These are phyloP conservation scores for Podila horticola DNA, from an alignment of 192 early-diverging fungal genomes.

Conservation along the genomic window DNA sequence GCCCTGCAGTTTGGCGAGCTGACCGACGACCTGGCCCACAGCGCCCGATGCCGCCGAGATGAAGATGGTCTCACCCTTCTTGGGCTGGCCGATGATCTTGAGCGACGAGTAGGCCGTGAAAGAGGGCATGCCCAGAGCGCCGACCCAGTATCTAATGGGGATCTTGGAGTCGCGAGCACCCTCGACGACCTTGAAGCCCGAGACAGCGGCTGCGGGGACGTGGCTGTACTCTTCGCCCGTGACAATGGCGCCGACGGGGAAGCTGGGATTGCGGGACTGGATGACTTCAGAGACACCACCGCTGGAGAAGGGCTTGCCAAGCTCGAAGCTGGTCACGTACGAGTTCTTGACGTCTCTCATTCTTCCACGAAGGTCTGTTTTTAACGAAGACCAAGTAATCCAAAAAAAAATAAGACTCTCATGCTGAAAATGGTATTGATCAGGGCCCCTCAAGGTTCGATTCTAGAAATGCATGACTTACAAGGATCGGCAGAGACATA, in stretches of 20 bases:
- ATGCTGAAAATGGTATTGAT: no score
- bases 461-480: slow-evolving; percentile 44
- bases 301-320: slow-evolving; percentile 71
- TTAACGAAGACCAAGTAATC: no score
- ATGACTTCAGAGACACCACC: slow-evolving; percentile 72
- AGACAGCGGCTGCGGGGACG: slow-evolving; percentile 39
- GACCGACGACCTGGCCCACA: slow-evolving; percentile 78
- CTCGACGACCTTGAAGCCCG: slow-evolving; percentile 44
- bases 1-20: slow-evolving; percentile 80
- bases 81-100: slow-evolving; percentile 72
- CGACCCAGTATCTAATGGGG: slow-evolving; percentile 67
- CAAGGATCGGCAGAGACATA: slow-evolving; percentile 83
- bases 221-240: slow-evolving; percentile 61
- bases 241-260: slow-evolving; percentile 70
- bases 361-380: slow-evolving; percentile 65
- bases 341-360: slow-evolving; percentile 60
- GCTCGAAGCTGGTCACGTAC: slow-evolving; percentile 58
- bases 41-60: slow-evolving; percentile 87
- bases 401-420: no score
- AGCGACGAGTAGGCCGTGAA: slow-evolving; percentile 53
- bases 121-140: slow-evolving; percentile 82
- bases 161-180: slow-evolving; percentile 51
- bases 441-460: no score
- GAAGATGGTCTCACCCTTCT: slow-evolving; percentile 85
- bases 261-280: slow-evolving; percentile 65